These are phyloP conservation scores for Colletotrichum sp. DNA, from an alignment of 2,329 filamentous ascomycete species.

Conservation along the genomic window DNA sequence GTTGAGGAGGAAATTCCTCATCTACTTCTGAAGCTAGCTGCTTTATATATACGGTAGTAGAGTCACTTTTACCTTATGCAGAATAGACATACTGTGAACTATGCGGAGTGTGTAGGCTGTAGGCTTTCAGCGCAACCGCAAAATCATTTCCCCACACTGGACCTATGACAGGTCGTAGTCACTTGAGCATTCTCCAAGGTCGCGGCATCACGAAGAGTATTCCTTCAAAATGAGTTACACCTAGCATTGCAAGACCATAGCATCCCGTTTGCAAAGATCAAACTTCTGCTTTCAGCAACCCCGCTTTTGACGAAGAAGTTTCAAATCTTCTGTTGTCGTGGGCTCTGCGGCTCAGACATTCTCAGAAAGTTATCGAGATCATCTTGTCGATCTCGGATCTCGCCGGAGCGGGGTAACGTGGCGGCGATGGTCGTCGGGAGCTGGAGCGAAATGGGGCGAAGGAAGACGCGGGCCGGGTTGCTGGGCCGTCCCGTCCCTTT, in stretches of 20 bases:
- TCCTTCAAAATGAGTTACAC: no score
- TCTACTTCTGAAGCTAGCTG: no score
- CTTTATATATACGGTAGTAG: no score
- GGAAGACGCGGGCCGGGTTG: background rate
- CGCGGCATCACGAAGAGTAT: no score
- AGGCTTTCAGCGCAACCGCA: no score
- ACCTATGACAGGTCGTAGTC: no score
- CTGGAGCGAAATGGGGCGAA: no score
- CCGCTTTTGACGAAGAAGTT: background rate
- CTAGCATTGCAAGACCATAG: rapidly evolving
- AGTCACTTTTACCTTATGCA: no score
- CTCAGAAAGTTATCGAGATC: background rate
- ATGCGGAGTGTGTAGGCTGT: rapidly evolving
- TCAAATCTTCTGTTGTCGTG: rapidly evolving
- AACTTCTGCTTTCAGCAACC: background rate
- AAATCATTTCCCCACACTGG: rapidly evolving
- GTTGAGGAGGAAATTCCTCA: rapidly evolving
- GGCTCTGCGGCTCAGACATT: background rate
- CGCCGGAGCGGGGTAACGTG: background rate
- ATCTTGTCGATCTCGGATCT: background rate
- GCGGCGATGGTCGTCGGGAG: background rate
- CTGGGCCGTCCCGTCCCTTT: background rate
- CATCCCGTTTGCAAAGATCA: background rate
- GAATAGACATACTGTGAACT: no score
- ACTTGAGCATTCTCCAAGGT: no score